Conservation (phyloP, 192 early-diverging fungal species). For the Backusella tuberculispora region DNA sequence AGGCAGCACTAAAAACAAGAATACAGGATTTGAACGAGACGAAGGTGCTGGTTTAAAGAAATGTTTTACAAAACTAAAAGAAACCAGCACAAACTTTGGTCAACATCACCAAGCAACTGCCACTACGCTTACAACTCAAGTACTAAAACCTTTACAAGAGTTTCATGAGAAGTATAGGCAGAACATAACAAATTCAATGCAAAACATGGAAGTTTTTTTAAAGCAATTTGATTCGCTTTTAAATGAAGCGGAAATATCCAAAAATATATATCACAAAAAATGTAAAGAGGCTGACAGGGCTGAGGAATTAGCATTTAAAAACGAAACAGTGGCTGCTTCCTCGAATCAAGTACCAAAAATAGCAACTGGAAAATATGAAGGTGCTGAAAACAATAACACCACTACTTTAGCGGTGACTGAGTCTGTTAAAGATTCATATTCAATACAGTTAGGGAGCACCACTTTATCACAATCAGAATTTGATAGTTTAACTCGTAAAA, state of each 20-base stretch:
- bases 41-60: conserved; percentile 56
- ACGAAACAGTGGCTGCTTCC: not conserved
- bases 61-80: conserved; percentile 52
- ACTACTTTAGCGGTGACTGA: not conserved
- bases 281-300: conserved; percentile 69
- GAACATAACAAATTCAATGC: conserved; percentile 41
- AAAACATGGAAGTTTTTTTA: conserved; percentile 49
- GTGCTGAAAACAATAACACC: not conserved
- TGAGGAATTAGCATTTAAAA: conserved; percentile 48
- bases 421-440: not conserved
- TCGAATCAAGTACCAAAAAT: not conserved
- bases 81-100: conserved; percentile 47
- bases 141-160: conserved; percentile 52
- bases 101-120: conserved; percentile 49
- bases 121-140: conserved; percentile 44
- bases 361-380: not conserved
- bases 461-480: conserved; percentile 25
- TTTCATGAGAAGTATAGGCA: conserved; percentile 46
- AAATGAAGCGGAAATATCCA: conserved; percentile 49
- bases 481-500: conserved; percentile 42
- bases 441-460: conserved; percentile 12
- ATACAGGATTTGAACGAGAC: conserved; percentile 51
- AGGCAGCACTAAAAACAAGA: conserved; percentile 25
- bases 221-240: conserved; percentile 51
- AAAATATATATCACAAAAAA: conserved; percentile 44